Evolutionary conservation across 305 asterid species (phyloP).

Genomic region (Nicotiana rustica): DNA sequence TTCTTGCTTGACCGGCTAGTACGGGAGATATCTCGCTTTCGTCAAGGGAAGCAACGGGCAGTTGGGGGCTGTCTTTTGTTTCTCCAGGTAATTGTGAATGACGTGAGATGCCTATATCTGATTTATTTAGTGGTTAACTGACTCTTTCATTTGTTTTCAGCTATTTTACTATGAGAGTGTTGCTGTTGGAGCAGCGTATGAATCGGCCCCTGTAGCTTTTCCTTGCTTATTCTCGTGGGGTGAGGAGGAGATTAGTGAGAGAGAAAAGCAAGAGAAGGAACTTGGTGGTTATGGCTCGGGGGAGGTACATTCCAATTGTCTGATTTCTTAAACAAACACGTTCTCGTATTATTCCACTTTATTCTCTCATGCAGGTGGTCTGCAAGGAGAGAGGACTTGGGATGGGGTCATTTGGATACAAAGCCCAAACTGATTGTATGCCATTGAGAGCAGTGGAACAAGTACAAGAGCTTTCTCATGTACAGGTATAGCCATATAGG

Average conservation of each 20-base stretch:
- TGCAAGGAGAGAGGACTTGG: slow-evolving; percentile 98
- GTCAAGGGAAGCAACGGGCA: slow-evolving; percentile 98
- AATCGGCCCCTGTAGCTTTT: slow-evolving; percentile 81
- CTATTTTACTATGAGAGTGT: slow-evolving; percentile 97
- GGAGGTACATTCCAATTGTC: slow-evolving; percentile 63
- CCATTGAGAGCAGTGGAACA: slow-evolving; percentile 51
- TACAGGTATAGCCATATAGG: slow-evolving; percentile 48
- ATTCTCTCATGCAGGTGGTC: slow-evolving; percentile 68
- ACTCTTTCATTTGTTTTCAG: slow-evolving; percentile 52
- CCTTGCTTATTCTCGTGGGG: slow-evolving; percentile 98
- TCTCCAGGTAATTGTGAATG: slow-evolving; percentile 75
- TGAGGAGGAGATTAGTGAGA: slow-evolving; percentile 94
- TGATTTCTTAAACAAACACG: slow-evolving; percentile 31
- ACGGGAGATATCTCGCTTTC: slow-evolving; percentile 94
- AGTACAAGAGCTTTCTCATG: slow-evolving; percentile 57
- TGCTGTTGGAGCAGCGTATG: slow-evolving; percentile 92
- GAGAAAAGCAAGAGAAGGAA: slow-evolving; percentile 93
- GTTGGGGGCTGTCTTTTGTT: slow-evolving; percentile 99
- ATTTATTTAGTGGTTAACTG: slow-evolving; percentile 19
- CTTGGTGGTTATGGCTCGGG: slow-evolving; percentile 98
- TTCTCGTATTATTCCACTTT: slow-evolving; percentile 36
- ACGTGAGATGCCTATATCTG: slow-evolving; percentile 30
- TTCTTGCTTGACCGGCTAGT: slow-evolving; percentile 94
- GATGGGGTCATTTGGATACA: slow-evolving; percentile 68
- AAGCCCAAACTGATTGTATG: slow-evolving; percentile 57